Conservation (phyloP, 1,284 basidiomycete species). For the Kwoniella shivajii region DNA sequence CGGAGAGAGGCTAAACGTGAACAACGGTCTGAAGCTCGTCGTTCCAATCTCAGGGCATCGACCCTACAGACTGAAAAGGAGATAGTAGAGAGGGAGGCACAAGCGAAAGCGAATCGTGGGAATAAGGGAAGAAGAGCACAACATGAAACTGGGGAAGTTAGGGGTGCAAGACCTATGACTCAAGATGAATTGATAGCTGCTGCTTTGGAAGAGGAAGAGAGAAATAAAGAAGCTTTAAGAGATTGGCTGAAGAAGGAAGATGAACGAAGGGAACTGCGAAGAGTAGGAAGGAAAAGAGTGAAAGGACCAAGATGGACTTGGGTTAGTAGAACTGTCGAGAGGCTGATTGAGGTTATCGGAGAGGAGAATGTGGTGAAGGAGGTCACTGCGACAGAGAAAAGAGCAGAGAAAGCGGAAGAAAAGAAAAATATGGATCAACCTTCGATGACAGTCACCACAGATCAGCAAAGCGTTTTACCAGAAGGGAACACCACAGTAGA, state of each 20-base stretch:
- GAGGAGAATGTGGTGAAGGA: neutral
- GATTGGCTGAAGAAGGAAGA: constrained; percentile 58
- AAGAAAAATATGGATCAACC: neutral
- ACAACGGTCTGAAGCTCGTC: constrained; percentile 37
- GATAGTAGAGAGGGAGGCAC: constrained; percentile 32
- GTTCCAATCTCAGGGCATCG: constrained; percentile 46
- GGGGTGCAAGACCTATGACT: constrained; percentile 45
- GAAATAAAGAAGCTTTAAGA: constrained; percentile 57
- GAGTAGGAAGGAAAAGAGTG: constrained; percentile 54
- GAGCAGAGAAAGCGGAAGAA: neutral
- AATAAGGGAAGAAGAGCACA: constrained; percentile 39
- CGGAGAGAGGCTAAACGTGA: constrained; percentile 43
- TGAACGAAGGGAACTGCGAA: constrained; percentile 54
- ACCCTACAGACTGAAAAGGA: constrained; percentile 44
- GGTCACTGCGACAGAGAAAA: neutral
- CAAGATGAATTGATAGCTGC: constrained; percentile 59
- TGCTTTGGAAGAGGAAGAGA: constrained; percentile 58
- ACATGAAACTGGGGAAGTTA: constrained; percentile 42
- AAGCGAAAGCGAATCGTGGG: constrained; percentile 25
- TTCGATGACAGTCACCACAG: neutral
- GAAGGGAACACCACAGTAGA: too few species aligned
- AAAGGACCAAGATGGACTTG: constrained; percentile 57
- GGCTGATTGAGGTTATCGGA: constrained; percentile 35
- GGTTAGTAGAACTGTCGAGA: constrained; percentile 53
- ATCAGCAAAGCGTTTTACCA: too few species aligned